A percentile compares a stretch with the other conserved stretches of the same genome.
Conservation (phyloP, 805 yeast species). For the Groenewaldozyma salmanticensis region DNA sequence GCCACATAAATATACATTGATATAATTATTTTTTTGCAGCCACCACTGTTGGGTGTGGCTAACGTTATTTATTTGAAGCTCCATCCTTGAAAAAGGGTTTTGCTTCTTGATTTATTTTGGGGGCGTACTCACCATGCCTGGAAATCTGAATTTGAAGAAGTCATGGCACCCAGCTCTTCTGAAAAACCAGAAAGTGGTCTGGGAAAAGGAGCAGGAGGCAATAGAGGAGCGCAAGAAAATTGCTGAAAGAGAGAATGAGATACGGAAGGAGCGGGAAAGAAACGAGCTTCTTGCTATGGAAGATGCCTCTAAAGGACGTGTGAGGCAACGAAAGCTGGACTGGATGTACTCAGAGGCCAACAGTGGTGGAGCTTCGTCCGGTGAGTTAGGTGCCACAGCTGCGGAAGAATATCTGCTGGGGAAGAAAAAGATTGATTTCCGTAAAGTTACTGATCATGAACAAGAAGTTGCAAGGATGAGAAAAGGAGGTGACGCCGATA, state of each 20-base stretch:
- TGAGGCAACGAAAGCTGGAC: slow-evolving; percentile 41
- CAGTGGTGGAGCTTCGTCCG: slow-evolving; percentile 24
- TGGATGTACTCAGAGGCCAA: slow-evolving; percentile 77
- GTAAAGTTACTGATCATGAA: slow-evolving; percentile 4
- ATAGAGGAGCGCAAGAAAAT: slow-evolving; percentile 59
- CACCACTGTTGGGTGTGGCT: too few species aligned
- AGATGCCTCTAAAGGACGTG: slow-evolving; percentile 30
- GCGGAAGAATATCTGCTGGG: slow-evolving; percentile 48
- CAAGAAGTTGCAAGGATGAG: slow-evolving; percentile 5
- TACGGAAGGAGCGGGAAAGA: slow-evolving; percentile 50
- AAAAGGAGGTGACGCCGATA: slow-evolving; percentile 5
- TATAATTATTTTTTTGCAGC: too few species aligned
- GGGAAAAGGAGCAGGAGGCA: slow-evolving; percentile 73
- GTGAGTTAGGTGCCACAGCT: slow-evolving; percentile 23
- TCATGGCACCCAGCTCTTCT: slow-evolving; percentile 93
- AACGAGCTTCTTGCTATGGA: slow-evolving; percentile 44
- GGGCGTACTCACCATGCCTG: slow-evolving; percentile 41
- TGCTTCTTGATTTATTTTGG: too few species aligned
- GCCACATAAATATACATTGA: too few species aligned
- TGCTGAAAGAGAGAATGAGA: slow-evolving; percentile 53
- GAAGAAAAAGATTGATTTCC: slow-evolving; percentile 34
- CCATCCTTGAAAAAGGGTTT: too few species aligned
- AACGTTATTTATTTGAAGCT: too few species aligned
- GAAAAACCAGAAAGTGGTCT: slow-evolving; percentile 76
- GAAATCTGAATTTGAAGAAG: slow-evolving; percentile 80